Percentiles rank a stretch among this genome's conserved stretches.
phyloP scores from a whole-genome alignment of 2,329 filamentous ascomycete genomes.

The Aspergillus hiratsukae region DNA sequence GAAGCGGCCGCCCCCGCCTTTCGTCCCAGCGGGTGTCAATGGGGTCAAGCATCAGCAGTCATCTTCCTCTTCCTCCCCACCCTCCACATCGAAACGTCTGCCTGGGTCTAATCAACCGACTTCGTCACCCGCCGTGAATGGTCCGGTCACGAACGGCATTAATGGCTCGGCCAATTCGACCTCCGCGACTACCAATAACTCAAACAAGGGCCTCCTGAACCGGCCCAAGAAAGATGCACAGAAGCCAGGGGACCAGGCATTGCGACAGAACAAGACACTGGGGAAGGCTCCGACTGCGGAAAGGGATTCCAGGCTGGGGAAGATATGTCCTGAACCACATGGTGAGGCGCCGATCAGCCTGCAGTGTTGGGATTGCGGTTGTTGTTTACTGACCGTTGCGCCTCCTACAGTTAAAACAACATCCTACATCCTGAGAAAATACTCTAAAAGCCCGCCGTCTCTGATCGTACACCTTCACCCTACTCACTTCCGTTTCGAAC shows the following conservation, averaged over 20 bases:
- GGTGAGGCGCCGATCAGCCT: conserved; percentile 28
- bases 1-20: conserved; percentile 63
- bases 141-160: conserved; percentile 43
- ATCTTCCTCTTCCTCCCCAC: conserved; percentile 50
- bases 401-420: conserved; percentile 62
- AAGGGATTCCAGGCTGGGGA: conserved; percentile 32
- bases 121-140: conserved; percentile 36
- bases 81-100: conserved; percentile 52
- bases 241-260: conserved; percentile 31
- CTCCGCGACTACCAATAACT: conserved; percentile 3
- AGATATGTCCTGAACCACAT: conserved; percentile 43
- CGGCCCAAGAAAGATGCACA: conserved; percentile 57
- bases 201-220: conserved; percentile 36
- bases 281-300: conserved; percentile 27
- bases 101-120: conserved; percentile 52
- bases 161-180: conserved; percentile 26
- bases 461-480: conserved; percentile 80
- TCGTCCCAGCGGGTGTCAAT: conserved; percentile 59
- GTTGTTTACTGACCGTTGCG: conserved; percentile 15
- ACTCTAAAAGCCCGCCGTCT: conserved; percentile 68
- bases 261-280: conserved; percentile 31
- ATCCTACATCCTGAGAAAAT: conserved; percentile 78
- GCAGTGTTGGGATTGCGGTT: conserved; percentile 5
- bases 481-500: conserved; percentile 85
- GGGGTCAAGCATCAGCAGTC: conserved; percentile 55